Percentiles rank a stretch among this genome's conserved stretches.
Evolutionary conservation across 768 basidiomycete species (phyloP).

Genomic region (Stropharia rugosoannulata): DNA sequence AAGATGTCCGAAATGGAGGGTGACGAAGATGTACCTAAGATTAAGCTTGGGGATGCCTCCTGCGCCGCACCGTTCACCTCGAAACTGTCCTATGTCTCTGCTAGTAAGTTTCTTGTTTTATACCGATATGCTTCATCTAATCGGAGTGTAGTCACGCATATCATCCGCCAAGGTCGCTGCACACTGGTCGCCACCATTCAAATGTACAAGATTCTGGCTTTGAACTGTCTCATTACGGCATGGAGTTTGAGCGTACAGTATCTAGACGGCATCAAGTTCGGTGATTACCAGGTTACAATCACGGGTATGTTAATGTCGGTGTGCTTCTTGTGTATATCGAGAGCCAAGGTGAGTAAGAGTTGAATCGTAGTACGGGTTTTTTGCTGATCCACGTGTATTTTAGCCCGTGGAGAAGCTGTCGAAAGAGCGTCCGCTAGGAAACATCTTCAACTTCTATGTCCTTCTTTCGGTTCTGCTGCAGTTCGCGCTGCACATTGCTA

Average conservation of each 20-base stretch:
- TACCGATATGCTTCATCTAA: neutral
- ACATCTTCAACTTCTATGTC: slow-evolving; percentile 97
- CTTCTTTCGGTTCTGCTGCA: slow-evolving; percentile 88
- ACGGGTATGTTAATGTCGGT: slow-evolving; percentile 98
- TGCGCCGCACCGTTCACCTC: slow-evolving; percentile 99
- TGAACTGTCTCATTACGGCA: slow-evolving; percentile 98
- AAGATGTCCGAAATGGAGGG: slow-evolving; percentile 88
- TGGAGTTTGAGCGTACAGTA: slow-evolving; percentile 98
- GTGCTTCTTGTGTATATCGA: slow-evolving; percentile 97
- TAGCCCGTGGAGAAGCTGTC: slow-evolving; percentile 97
- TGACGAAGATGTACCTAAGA: slow-evolving; percentile 94
- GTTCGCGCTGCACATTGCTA: slow-evolving; percentile 89
- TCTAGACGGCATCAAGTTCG: slow-evolving; percentile 98
- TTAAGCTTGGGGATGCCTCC: slow-evolving; percentile 98
- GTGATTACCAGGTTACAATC: slow-evolving; percentile 97
- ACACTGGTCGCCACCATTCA: slow-evolving; percentile 98
- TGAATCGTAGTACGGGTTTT: slow-evolving; percentile 17
- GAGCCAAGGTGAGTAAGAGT: slow-evolving; percentile 71
- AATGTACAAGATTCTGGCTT: slow-evolving; percentile 99
- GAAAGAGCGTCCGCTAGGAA: slow-evolving; percentile 87
- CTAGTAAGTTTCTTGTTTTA: slow-evolving; percentile 59
- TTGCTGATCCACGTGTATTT: neutral
- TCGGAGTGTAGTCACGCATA: slow-evolving; percentile 74
- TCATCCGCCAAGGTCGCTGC: slow-evolving; percentile 97
- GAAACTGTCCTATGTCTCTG: slow-evolving; percentile 95